Base-by-base conservation (phyloP, 768 basidiomycete genomes). In the Trametes meyenii region DNA sequence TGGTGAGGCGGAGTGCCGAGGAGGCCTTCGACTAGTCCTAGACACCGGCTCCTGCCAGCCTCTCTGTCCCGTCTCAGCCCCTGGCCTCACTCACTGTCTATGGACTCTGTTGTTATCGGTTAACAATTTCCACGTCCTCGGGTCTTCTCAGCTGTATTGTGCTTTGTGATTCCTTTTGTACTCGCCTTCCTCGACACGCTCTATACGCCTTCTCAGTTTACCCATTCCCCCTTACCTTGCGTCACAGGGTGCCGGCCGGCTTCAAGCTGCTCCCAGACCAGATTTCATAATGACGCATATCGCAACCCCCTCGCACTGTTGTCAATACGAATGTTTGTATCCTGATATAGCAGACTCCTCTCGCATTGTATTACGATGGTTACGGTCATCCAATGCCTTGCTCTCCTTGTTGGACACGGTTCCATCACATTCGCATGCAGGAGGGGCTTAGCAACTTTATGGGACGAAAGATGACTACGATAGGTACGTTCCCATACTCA, bases 1-100 rank as follows among this genome's bases (percentile, higher is more conserved):
- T 98, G 65, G 96, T 85, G 49, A 84, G 96, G 62, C 81, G 81
- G 75, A 90, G 89, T 67, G 96, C 95, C 12, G 96, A 98, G 72
- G 95, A 95, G 70, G 89, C 87, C 1, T 92, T 82, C 67, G 91
- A 94, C 69, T 90, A 50, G 54, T 38, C 4, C 21, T 2, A 21
- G 33, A 26, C 23, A 19, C 14, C 48, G 43, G 14, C 35, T 24
- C 14, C 11, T 19, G 7, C 17, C 24, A 13, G 2, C 50, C 4
- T 24, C 48, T 16, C 36, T 13, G 12, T 29, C 14, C 44, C 29
- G 40, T n/a, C 38, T n/a, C 29, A 19, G 14, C 40, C 17, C 33
- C 53, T 55, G 61, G 33, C 36, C 39, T 33, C 43, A 14, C 14
- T 43, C 42, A 39, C n/a, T 43, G 45, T 38, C 51, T 49, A n/a